Evolutionary conservation across 768 basidiomycete species (phyloP).

Genomic region (Mycena haematopus): DNA sequence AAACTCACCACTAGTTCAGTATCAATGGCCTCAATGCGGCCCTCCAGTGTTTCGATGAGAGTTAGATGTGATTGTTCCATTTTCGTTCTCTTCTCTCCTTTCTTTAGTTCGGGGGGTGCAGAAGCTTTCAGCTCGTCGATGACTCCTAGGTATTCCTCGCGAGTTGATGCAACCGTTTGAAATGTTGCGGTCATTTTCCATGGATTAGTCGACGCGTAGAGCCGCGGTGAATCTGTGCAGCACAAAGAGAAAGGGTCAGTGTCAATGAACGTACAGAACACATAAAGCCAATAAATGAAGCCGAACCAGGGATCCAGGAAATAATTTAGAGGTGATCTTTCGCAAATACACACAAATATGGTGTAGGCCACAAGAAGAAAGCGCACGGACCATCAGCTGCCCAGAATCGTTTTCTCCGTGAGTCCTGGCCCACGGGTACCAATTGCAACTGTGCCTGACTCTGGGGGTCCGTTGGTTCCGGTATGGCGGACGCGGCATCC

Average conservation of each 20-base stretch:
- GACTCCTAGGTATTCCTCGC: slow-evolving; percentile 72
- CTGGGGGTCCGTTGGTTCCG: slow-evolving; percentile 64
- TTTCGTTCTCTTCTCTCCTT: slow-evolving; percentile 58
- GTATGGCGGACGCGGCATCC: slow-evolving; percentile 60
- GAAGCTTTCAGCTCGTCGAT: slow-evolving; percentile 65
- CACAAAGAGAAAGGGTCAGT: slow-evolving; percentile 35
- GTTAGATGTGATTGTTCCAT: slow-evolving; percentile 65
- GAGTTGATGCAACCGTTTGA: slow-evolving; percentile 70
- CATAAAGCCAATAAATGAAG: slow-evolving; percentile 40
- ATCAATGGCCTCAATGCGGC: slow-evolving; percentile 69
- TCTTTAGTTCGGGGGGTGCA: slow-evolving; percentile 52
- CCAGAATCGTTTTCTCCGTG: slow-evolving; percentile 82
- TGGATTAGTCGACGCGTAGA: slow-evolving; percentile 87
- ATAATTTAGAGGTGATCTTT: slow-evolving; percentile 45
- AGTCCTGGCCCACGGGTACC: slow-evolving; percentile 79
- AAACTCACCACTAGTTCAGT: slow-evolving; percentile 72
- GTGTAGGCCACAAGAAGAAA: slow-evolving; percentile 40
- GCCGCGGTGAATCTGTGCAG: slow-evolving; percentile 77
- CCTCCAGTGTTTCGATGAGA: slow-evolving; percentile 68
- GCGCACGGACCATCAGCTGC: slow-evolving; percentile 84
- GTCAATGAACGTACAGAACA: slow-evolving; percentile 35
- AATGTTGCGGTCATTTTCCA: slow-evolving; percentile 89
- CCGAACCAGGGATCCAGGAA: slow-evolving; percentile 47
- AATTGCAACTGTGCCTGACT: slow-evolving; percentile 71
- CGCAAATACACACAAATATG: slow-evolving; percentile 81